phyloP scores from a whole-genome alignment of 1,284 basidiomycete genomes.

The Coniferiporia sulphurascens region DNA sequence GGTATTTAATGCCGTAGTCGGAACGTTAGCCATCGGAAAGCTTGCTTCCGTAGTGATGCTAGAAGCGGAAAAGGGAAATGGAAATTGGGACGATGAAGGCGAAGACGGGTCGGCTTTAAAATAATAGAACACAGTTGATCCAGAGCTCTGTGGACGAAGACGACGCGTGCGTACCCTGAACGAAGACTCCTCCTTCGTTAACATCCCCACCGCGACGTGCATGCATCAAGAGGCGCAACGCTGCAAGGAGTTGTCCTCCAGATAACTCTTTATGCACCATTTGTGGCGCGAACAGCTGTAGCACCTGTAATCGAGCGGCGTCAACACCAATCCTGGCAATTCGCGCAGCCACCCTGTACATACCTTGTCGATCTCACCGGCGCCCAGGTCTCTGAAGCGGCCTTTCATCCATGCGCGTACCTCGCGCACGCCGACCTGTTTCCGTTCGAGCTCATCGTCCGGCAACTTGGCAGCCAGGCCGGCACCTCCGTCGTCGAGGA shows the following conservation, averaged over 20 bases:
- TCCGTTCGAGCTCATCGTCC: conserved; percentile 37
- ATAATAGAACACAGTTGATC: background rate
- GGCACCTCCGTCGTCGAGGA: conserved; percentile 37
- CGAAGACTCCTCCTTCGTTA: conserved; percentile 59
- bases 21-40: conserved; percentile 1
- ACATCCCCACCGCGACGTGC: conserved; percentile 53
- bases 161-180: conserved; percentile 50
- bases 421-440: conserved; percentile 52
- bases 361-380: conserved; percentile 56
- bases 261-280: conserved; percentile 43
- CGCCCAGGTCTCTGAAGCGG: conserved; percentile 50
- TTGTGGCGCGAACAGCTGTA: conserved; percentile 55
- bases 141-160: background rate
- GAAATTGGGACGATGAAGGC: background rate
- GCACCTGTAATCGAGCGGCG: conserved; percentile 40
- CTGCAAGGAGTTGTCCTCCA: conserved; percentile 73
- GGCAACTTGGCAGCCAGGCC: conserved; percentile 25
- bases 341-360: conserved; percentile 14
- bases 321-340: conserved; percentile 8
- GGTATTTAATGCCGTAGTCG: background rate
- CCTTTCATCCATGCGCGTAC: conserved; percentile 71
- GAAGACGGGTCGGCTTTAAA: conserved; percentile 10
- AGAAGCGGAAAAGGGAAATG: background rate
- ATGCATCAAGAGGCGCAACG: conserved; percentile 58
- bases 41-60: background rate